Base-by-base conservation (phyloP, 768 basidiomycete genomes). In the Mrakia hoshinonis region DNA sequence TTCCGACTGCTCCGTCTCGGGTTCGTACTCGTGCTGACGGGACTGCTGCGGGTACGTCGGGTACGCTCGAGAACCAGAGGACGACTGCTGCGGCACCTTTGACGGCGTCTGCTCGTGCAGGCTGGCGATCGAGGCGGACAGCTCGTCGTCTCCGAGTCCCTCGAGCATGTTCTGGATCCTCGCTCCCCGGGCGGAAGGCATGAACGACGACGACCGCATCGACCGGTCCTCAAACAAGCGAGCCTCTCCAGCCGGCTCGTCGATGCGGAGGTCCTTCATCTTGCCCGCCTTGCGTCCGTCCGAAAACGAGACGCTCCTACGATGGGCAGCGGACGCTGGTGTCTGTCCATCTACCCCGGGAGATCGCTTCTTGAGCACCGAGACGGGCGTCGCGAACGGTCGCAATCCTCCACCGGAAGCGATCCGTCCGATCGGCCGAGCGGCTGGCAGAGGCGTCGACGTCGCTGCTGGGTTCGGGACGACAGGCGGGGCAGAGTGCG, bases 221-320 rank as follows among this genome's bases (percentile, higher is more conserved):
- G 75, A 66, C n/a, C 62, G 38, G 1, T 12, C 70, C 68, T 66
- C 29, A 47, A 20, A 39, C 67, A 24, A 52, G 69, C 75, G 20
- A 66, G 70, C 71, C 15, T 39, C 54, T 18, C 66, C 70, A 67
- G 67, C 69, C 15, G 48, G 36, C 55, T 79, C 79, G 43, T 81
- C 81, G 20, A 80, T 79, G 47, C 79, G 79, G 46, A 88, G 79
- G 4, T 88, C 91, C 67, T 82, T 82, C 58, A 96, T 96, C n/a
- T 90, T 92, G 2, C 95, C 94, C 39, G 89, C 87, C 73, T 85
- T 85, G 77, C 87, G 89, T 6, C 96, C 96, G 77, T 99, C 96
- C 31, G 93, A 96, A 81, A 99, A 99, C 79, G 92, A 95, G 70
- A 99, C 95, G 52, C 77, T 78, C n/a, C 80, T 70, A 47, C 75